Evolutionary conservation across 2,329 filamentous ascomycete species (phyloP), one percentile per base, ranked within the genome.

Genomic region (Pestalotiopsis sp.): DNA sequence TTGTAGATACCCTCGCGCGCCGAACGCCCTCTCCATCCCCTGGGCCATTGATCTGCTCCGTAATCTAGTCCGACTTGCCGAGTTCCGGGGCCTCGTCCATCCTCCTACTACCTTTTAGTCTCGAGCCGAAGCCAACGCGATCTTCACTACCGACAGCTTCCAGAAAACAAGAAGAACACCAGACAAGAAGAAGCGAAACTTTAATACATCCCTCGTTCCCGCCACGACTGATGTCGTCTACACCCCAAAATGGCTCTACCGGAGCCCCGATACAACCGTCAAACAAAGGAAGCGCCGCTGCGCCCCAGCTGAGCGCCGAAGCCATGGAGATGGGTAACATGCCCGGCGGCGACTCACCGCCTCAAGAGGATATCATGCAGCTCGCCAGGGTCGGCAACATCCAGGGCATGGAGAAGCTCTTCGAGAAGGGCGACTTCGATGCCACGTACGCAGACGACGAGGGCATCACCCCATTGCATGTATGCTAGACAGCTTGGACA

Each of bases 401-500:
- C 70, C 85, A 87, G 7, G 92, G 89, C 66, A 96, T 99, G 85
- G 92, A 97, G 83, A 94, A 91, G 83, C 86, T 99, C 65, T 97
- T 98, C 74, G 93, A 95, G 77, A 89, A 88, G 68, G 92, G 92
- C 73, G 93, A 93, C 75, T 93, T 88, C 79, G 92, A 94, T 79
- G 93, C 94, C 64, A 93, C 90, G 66, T 96, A 94, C 79, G 88
- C 87, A 67, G 96, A 99, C 78, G 92, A 93, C 67, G 94, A 99
- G 81, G 94, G 94, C 77, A 98, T 99, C 78, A 98, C 95, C 55
- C 94, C 96, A 71, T 83, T 99, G 80, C 96, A 98, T 86, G 95
- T 98, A 87, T 75, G 88, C 84, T 71, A 67, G 3, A 52, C 69
- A 68, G 17, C 64, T 12, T 41, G 59, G 23, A 38, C 12, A 25